Conservation (phyloP, 2,329 filamentous ascomycete species). For the Epichloe coenophiala region DNA sequence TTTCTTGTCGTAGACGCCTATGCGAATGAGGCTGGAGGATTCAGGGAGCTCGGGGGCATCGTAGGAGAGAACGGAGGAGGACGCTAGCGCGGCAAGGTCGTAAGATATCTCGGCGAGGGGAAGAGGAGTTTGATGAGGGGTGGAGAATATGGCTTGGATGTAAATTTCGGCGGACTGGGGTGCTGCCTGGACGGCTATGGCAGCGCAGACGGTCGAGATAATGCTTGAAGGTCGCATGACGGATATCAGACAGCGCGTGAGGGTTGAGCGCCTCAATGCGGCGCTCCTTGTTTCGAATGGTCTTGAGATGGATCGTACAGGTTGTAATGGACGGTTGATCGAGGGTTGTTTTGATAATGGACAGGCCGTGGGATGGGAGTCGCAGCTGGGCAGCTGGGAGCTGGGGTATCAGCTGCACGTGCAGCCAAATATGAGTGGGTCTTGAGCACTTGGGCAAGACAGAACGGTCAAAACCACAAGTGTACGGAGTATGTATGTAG, state of each 20-base stretch:
- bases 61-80: conserved; percentile 38
- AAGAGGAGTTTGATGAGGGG: conserved; percentile 15
- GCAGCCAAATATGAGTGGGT: neutral
- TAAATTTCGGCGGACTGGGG: conserved; percentile 37
- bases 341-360: neutral
- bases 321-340: neutral
- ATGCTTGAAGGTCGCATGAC: conserved; percentile 29
- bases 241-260: neutral
- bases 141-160: conserved; percentile 34
- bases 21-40: conserved; percentile 34
- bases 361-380: too few relatives aligned
- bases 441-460: neutral
- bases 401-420: neutral
- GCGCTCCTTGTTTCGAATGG: neutral
- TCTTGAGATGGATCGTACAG: neutral
- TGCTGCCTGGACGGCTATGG: conserved; percentile 24
- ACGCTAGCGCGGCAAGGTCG: conserved; percentile 29
- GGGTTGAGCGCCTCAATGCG: neutral
- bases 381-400: too few relatives aligned
- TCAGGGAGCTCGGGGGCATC: conserved; percentile 40
- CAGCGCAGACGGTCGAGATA: conserved; percentile 29
- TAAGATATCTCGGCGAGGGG: conserved; percentile 45
- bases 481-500: too few relatives aligned
- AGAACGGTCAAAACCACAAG: neutral
- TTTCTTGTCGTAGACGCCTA: conserved; percentile 42